These are phyloP conservation scores for Dactylellina cionopaga DNA, from an alignment of 2,329 filamentous ascomycete genomes.

Conservation along the genomic window DNA sequence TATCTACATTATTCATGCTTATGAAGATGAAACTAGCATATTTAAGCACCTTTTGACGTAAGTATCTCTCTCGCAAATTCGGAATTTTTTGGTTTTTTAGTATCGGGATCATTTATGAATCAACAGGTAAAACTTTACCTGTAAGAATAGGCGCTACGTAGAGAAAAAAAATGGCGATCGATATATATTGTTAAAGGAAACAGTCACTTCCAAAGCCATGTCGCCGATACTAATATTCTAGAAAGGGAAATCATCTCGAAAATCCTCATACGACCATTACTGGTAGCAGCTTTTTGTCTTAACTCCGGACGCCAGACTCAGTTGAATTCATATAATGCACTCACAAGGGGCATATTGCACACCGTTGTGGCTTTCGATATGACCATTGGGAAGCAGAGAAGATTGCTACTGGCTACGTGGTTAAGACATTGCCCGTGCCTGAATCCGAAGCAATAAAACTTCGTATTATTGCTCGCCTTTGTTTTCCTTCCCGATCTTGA, in stretches of 20 bases:
- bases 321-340: constrained; percentile 41
- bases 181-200: too few species aligned
- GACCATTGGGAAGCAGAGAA: constrained; percentile 19
- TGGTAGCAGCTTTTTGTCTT: constrained; percentile 24
- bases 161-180: too few species aligned
- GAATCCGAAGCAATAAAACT: background rate
- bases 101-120: background rate
- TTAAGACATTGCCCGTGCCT: constrained; percentile 13
- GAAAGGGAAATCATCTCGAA: constrained; percentile 3
- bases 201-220: too few species aligned
- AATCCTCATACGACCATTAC: constrained; percentile 8
- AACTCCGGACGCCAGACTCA: constrained; percentile 34
- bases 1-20: background rate
- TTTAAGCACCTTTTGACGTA: constrained; percentile 5
- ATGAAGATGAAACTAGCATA: background rate
- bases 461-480: background rate
- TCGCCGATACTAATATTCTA: too few species aligned
- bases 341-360: constrained; percentile 43
- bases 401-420: constrained; percentile 23
- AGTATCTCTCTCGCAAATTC: too few species aligned
- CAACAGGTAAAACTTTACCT: too few species aligned
- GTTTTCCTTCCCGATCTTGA: background rate
- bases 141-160: too few species aligned
- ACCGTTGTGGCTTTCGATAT: constrained; percentile 21
- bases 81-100: background rate